Evolutionary conservation across 2,329 filamentous ascomycete species (phyloP), one percentile per base, ranked within the genome.

Genomic region (Dothideomycetidae sp.): DNA sequence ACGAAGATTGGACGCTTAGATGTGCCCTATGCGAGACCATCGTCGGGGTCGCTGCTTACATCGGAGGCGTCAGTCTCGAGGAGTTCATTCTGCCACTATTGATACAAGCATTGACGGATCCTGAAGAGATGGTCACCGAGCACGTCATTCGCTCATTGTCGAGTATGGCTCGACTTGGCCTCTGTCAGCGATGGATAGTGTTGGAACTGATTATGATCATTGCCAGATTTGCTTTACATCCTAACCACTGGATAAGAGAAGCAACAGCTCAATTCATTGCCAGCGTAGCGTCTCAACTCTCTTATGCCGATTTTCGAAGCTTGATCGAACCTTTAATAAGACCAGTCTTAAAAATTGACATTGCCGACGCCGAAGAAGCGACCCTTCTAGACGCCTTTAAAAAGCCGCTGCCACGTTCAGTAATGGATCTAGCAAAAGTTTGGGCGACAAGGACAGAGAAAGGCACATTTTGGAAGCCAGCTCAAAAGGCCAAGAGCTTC

Each of bases 21-120:
- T 94, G 85, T 50, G 85, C 88, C 2, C 96, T 96, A 54, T 94
- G 98, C 51, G 86, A 93, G 52, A 83, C 85, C 0, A 84, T 96
- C 16, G 83, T 96, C 11, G 88, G 86, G 3, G 86, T 98, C 46
- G 83, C 86, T 3, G 75, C 82, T 1, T 93, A 93, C 48, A 73
- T 96, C 21, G 90, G 90, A 17, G 85, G 81, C 42, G 81, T 78
- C 21, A 92, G 79, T 47, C 62, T 98, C 19, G 90, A 98, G 57
- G 85, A 93, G 48, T 98, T 94, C 49, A 93, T 96, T 46, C 62
- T 98, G 16, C 90, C 92, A 1, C 66, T 98, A 10, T 94, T 98
- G 84, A 72, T 94, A 3, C 90, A 94, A 56, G 88, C 90, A 5
- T 65, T 98, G 49, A 84, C 85, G 1, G 90, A 98, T 47, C 74